phyloP scores from a whole-genome alignment of 2,329 filamentous ascomycete genomes.

The Diaporthe capsici region DNA sequence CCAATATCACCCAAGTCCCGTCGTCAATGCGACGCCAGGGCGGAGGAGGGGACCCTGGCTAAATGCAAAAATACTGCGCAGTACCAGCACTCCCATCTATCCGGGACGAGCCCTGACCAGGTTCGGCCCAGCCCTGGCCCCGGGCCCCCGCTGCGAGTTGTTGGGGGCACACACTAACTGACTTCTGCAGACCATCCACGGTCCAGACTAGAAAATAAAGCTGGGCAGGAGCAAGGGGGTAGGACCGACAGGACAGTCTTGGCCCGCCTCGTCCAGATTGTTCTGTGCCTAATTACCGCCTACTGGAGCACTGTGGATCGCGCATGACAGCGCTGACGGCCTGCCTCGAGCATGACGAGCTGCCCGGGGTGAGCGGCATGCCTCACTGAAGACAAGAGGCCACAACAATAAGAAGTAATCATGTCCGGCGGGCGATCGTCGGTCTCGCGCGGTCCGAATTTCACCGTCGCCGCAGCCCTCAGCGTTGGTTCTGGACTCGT shows the following conservation, averaged over 20 bases:
- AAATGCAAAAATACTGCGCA: slow-evolving; percentile 29
- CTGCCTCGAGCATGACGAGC: slow-evolving; percentile 8
- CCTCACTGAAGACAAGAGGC: not conserved
- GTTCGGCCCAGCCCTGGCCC: not conserved
- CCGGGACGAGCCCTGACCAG: slow-evolving; percentile 25
- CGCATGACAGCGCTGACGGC: slow-evolving; percentile 21
- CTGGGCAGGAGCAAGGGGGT: not conserved
- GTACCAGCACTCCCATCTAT: slow-evolving; percentile 21
- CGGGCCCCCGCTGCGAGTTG: slow-evolving; percentile 1
- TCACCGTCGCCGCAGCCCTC: not conserved
- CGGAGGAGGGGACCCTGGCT: slow-evolving; percentile 27
- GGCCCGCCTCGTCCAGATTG: slow-evolving; percentile 1
- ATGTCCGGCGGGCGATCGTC: slow-evolving; percentile 9
- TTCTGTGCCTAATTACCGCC: slow-evolving; percentile 19
- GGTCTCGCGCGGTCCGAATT: not conserved
- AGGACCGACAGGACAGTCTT: slow-evolving; percentile 29
- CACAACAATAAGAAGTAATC: slow-evolving; percentile 13
- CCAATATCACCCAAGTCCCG: slow-evolving; percentile 17
- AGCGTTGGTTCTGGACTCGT: not conserved
- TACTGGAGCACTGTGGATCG: slow-evolving; percentile 25
- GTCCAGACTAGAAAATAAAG: not conserved
- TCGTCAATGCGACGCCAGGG: slow-evolving; percentile 18
- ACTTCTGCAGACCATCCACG: not conserved
- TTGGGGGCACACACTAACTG: not conserved
- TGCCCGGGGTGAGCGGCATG: not conserved